Evolutionary conservation across 257 asterid species (phyloP).

Genomic region (Knoxia roxburghii): DNA sequence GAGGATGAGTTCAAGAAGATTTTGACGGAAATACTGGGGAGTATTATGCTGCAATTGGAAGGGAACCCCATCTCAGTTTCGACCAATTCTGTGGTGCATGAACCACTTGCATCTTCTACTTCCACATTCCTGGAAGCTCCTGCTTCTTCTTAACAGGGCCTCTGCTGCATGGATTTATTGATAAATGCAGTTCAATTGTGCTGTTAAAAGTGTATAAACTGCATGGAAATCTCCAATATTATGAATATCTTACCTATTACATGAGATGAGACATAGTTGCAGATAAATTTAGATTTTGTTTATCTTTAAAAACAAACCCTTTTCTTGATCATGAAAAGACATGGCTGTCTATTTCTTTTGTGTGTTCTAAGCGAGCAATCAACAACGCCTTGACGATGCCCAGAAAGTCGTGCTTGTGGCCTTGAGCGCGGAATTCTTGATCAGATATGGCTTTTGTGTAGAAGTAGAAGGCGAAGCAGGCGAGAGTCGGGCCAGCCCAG

Average conservation of each 20-base stretch:
- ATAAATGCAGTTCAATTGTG: neutral
- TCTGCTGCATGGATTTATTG: neutral
- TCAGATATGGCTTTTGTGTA: neutral
- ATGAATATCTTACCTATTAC: no score
- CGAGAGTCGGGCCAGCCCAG: constrained; percentile 1
- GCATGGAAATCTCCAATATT: no score
- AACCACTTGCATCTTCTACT: constrained; percentile 62
- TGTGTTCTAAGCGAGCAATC: neutral
- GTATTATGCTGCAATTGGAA: constrained; percentile 74
- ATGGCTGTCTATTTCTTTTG: no score
- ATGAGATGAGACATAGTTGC: no score
- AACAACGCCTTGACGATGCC: constrained; percentile 35
- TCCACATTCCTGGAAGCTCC: constrained; percentile 65
- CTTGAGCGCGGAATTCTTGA: neutral
- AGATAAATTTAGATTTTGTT: no score
- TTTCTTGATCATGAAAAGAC: no score
- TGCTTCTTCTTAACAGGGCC: constrained; percentile 12
- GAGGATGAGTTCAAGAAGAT: constrained; percentile 90
- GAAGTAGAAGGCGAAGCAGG: constrained; percentile 8
- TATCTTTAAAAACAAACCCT: no score
- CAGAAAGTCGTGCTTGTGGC: constrained; percentile 18
- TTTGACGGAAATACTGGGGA: constrained; percentile 59
- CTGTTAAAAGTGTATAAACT: neutral
- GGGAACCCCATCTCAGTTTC: constrained; percentile 77
- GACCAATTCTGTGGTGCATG: constrained; percentile 75